Base-by-base conservation (phyloP, 768 basidiomycete genomes). In the Sarcomyxa edulis region DNA sequence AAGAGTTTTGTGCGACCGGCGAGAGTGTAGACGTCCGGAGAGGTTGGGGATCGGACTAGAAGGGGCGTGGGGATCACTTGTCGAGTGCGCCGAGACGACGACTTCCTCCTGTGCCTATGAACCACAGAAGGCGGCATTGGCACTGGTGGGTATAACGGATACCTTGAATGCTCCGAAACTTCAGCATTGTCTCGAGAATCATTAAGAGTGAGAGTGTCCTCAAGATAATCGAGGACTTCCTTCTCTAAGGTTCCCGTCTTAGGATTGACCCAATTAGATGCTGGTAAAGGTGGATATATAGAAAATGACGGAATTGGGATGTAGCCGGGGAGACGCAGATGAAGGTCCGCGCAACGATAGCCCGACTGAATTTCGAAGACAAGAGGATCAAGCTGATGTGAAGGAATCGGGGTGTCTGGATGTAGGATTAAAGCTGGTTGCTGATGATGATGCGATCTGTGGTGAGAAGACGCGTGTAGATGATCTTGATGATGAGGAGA, bases 301-400 rank as follows among this genome's bases (percentile, higher is more conserved):
- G 66, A 55, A 55, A 90, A 88, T 0, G 84, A 81, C 1, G 86
- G 86, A 35, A 90, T 81, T 1, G 86, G 86, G 31, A 90, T 85
- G 27, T 66, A 60, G 7, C 85, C 86, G 0, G 86, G 86, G 1
- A 88, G 65, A 5, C 78, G 74, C 3, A 87, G 59, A 1, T 88
- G 70, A 21, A 86, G 64, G 48, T 86, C 78, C 3, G 84, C 84
- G 49, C 76, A 79, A 9, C 76, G 67, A 49, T 87, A 88, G 15
- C 84, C 85, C 7, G 63, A 54, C 38, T 70, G 64, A 10, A 86
- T 71, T 42, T 84, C 73, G n/a, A 69, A 54, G 11, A 87, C 81
- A 2, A 87, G 66, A 6, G 83, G 81, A 3, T 56, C 61, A 12
- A 88, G 60, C 12, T 69, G 62, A 4, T 56, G 52, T 20, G 57